A percentile compares a stretch with the other conserved stretches of the same genome.
Conservation (phyloP, 2,329 filamentous ascomycete genomes). For the Pseudogymnoascus verrucosus region DNA sequence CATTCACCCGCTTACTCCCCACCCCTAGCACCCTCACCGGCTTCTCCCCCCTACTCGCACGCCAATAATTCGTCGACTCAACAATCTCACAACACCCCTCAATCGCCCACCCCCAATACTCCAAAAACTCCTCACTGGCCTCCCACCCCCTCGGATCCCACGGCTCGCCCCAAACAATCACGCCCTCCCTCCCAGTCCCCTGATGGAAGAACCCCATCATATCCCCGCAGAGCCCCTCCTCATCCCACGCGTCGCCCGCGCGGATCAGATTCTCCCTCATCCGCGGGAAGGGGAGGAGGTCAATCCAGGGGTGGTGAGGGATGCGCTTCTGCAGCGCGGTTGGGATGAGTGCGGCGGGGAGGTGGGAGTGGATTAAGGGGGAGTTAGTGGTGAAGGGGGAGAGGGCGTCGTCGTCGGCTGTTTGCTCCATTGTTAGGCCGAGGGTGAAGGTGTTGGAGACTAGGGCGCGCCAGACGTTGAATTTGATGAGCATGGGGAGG, state of each 20-base stretch:
- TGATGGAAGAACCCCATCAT: constrained; percentile 14
- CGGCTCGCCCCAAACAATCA: constrained; percentile 26
- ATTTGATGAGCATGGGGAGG: constrained; percentile 30
- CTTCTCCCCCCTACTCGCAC: constrained; percentile 21
- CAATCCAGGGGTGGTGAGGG: constrained; percentile 31
- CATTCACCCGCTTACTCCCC: background rate
- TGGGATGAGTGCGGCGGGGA: constrained; percentile 20
- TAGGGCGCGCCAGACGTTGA: constrained; percentile 32
- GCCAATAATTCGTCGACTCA: constrained; percentile 25
- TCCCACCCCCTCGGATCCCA: constrained; percentile 27
- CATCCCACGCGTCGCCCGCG: constrained; percentile 18
- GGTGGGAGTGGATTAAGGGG: background rate
- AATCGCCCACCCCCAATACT: constrained; percentile 26
- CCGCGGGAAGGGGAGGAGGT: constrained; percentile 29
- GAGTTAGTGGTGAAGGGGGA: background rate
- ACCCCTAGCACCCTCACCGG: background rate
- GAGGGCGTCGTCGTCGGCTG: background rate
- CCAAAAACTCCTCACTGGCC: constrained; percentile 21
- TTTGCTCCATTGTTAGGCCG: constrained; percentile 3
- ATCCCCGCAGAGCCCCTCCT: constrained; percentile 17
- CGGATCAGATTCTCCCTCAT: constrained; percentile 23
- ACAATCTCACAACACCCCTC: constrained; percentile 21
- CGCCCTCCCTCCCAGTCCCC: constrained; percentile 12
- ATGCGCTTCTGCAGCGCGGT: constrained; percentile 26
- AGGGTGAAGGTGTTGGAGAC: constrained; percentile 28